phyloP scores from a whole-genome alignment of 495 filamentous ascomycete genomes.

The Tuber aestivum region DNA sequence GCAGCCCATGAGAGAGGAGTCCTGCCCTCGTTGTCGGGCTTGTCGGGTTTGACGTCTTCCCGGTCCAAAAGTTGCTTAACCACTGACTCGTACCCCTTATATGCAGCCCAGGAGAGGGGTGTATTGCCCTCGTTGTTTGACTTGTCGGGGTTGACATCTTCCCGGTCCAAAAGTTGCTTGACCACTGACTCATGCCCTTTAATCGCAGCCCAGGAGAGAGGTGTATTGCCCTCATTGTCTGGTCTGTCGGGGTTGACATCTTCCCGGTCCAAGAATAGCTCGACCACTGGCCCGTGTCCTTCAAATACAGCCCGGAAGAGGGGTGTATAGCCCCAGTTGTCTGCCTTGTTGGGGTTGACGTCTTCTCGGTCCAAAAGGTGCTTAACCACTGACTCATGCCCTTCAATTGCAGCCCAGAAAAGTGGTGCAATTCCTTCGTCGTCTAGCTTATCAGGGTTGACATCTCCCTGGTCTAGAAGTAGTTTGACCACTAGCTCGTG shows the following conservation, averaged over 20 bases:
- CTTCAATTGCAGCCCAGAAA: background rate
- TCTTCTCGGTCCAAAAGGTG: background rate
- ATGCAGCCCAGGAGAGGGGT: background rate
- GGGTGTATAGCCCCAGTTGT: background rate
- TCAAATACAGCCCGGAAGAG: background rate
- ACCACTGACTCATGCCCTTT: background rate
- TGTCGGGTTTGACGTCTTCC: background rate
- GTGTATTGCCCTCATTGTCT: background rate
- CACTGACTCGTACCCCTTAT: background rate
- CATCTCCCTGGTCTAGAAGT: background rate
- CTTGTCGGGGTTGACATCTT: background rate
- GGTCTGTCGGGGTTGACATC: background rate
- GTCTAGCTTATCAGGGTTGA: background rate
- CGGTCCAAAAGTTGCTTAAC: background rate
- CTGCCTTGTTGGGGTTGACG: background rate
- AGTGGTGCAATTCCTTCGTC: background rate
- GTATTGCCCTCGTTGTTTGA: background rate
- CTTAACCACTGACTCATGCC: background rate
- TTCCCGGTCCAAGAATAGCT: background rate
- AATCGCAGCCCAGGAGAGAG: background rate
- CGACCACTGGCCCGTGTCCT: background rate
- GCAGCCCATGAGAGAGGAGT: background rate
- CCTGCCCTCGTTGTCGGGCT: background rate
- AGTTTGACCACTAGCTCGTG: background rate
- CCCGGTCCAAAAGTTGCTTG: background rate